Conservation (phyloP, 331 rosid genomes). For the Telfairia occidentalis region DNA sequence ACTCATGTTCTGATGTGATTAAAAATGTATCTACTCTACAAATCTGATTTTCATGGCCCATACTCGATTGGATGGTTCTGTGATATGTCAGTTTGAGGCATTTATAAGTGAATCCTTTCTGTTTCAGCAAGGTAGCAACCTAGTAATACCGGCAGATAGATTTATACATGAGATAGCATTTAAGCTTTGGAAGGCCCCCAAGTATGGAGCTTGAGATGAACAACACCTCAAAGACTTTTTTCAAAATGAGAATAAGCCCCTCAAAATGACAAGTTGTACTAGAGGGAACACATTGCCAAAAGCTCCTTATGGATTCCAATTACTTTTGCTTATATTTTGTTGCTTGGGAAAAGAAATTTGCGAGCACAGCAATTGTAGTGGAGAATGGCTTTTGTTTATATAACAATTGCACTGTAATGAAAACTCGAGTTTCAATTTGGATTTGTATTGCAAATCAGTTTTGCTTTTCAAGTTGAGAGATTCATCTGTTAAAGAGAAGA, state of each 20-base stretch:
- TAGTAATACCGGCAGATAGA: constrained; percentile 85
- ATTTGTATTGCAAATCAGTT: background rate
- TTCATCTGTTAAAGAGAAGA: background rate
- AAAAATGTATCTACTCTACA: background rate
- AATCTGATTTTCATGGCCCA: background rate
- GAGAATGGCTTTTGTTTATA: constrained; percentile 2
- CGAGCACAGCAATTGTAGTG: too few relatives aligned
- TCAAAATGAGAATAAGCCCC: constrained; percentile 4
- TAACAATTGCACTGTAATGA: background rate
- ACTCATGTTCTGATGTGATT: background rate
- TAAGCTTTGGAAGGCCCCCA: constrained; percentile 96
- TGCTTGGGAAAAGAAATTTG: background rate
- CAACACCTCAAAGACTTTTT: background rate
- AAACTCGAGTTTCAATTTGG: background rate
- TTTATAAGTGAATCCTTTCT: background rate
- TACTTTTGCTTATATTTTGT: background rate
- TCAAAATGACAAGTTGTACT: background rate
- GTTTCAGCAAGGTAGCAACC: constrained; percentile 71
- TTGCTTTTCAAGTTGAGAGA: background rate
- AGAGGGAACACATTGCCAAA: background rate
- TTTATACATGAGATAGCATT: constrained; percentile 89
- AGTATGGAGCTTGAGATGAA: constrained; percentile 74
- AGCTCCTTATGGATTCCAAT: background rate
- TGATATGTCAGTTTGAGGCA: background rate
- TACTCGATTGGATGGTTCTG: background rate